These are phyloP conservation scores for Diutina ranongensis DNA, from an alignment of 1,139 yeast genomes.

Conservation along the genomic window DNA sequence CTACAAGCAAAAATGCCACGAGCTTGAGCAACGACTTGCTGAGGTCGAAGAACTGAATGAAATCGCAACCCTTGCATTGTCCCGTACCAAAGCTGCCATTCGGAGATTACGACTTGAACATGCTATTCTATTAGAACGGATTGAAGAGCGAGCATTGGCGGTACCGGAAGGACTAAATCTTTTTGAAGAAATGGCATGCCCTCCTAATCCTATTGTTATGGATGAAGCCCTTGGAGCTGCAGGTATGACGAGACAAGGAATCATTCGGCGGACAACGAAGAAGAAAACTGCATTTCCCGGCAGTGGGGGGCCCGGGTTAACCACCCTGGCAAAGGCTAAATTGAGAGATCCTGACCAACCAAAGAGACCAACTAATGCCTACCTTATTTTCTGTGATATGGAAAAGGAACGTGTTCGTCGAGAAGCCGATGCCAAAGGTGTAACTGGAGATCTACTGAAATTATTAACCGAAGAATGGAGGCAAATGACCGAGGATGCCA, in stretches of 20 bases:
- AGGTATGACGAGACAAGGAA: conserved; percentile 12
- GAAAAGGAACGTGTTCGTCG: conserved; percentile 66
- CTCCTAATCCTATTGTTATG: conserved; percentile 5
- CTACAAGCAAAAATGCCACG: conserved; percentile 54
- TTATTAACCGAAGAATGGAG: conserved; percentile 68
- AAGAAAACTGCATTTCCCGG: not conserved
- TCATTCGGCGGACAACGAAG: not conserved
- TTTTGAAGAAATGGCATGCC: conserved; percentile 5
- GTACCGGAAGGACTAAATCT: conserved; percentile 4
- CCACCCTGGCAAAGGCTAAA: conserved; percentile 11
- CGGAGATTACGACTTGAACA: conserved; percentile 77
- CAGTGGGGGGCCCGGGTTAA: not conserved
- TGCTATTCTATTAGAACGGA: conserved; percentile 63
- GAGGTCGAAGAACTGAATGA: conserved; percentile 79
- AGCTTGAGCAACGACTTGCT: conserved; percentile 56
- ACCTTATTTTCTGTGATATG: conserved; percentile 74
- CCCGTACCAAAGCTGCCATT: conserved; percentile 67
- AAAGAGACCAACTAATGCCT: conserved; percentile 83
- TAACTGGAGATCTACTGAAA: conserved; percentile 33
- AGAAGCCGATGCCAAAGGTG: conserved; percentile 33
- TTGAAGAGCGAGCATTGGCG: conserved; percentile 30
- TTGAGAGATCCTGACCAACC: conserved; percentile 73
- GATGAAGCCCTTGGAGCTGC: conserved; percentile 19
- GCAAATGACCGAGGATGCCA: conserved; percentile 52
- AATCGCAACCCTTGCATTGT: conserved; percentile 62